Evolutionary conservation across 352 stramenopile species (phyloP).

Genomic region (Pythium sukuiense): DNA sequence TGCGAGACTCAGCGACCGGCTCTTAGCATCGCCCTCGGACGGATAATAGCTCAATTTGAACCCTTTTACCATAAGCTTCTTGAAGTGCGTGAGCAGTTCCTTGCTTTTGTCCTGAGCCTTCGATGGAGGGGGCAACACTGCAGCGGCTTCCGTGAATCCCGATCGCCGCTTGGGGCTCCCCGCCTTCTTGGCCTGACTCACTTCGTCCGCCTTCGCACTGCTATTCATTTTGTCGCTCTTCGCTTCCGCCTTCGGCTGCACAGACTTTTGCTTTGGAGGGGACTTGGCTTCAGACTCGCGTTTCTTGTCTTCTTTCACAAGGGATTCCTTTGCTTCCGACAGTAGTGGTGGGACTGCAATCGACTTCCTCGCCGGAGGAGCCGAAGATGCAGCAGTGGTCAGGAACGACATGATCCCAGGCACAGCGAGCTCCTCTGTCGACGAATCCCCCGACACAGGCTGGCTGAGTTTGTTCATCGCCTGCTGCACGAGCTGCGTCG

Average conservation of each 20-base stretch:
- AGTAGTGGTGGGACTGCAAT: not conserved
- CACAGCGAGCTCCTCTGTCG: constrained; percentile 17
- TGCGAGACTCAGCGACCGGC: constrained; percentile 43
- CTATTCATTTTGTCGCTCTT: not conserved
- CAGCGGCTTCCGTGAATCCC: not conserved
- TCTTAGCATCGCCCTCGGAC: constrained; percentile 43
- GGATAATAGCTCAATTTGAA: constrained; percentile 68
- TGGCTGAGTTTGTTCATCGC: constrained; percentile 34
- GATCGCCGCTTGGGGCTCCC: constrained; percentile 6
- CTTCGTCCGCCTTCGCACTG: constrained; percentile 1
- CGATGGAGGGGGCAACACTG: constrained; percentile 2
- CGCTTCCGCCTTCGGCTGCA: not conserved
- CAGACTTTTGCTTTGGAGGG: not conserved
- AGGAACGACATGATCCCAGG: constrained; percentile 34
- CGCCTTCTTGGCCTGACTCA: constrained; percentile 9
- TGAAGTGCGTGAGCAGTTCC: constrained; percentile 67
- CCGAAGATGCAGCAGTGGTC: not conserved
- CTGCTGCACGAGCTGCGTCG: constrained; percentile 66
- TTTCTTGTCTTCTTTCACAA: not conserved
- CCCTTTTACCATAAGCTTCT: constrained; percentile 66
- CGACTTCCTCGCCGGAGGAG: not conserved
- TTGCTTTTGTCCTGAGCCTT: constrained; percentile 49
- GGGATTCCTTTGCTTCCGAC: constrained; percentile 14
- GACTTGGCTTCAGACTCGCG: not conserved
- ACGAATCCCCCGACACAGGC: not conserved